A percentile compares a stretch with the other conserved stretches of the same genome.
Evolutionary conservation across 768 basidiomycete genomes (phyloP).

Genomic region (Trametes cubensis): DNA sequence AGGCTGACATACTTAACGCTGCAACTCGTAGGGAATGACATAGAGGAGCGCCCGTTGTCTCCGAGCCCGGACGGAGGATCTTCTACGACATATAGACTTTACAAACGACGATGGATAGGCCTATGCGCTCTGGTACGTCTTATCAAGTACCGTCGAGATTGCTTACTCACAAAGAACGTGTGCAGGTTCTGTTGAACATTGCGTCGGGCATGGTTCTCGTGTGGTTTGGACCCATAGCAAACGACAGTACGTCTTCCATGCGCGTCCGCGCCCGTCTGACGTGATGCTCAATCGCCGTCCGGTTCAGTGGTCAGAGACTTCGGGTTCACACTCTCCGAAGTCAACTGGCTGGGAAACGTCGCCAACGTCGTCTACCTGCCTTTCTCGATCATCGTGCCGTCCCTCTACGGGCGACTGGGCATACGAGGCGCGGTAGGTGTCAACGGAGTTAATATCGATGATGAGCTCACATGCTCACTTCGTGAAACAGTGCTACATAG

Average conservation of each 20-base stretch:
- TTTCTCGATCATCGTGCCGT: constrained; percentile 59
- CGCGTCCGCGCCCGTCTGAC: not conserved
- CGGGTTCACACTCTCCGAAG: constrained; percentile 65
- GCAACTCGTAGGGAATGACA: not conserved
- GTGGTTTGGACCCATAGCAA: constrained; percentile 87
- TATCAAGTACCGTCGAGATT: not conserved
- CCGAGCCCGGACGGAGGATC: constrained; percentile 2
- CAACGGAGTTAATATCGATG: not conserved
- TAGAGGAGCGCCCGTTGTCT: constrained; percentile 1
- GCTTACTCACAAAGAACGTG: not conserved
- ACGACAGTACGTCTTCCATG: constrained; percentile 49
- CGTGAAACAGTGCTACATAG: constrained; percentile 60
- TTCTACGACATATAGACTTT: constrained; percentile 54
- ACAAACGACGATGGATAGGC: constrained; percentile 70
- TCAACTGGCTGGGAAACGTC: constrained; percentile 83
- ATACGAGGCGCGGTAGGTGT: constrained; percentile 61
- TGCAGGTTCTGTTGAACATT: constrained; percentile 64
- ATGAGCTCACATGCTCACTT: not conserved
- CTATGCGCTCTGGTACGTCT: constrained; percentile 59
- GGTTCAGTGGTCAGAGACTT: constrained; percentile 61
- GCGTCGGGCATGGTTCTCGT: constrained; percentile 69
- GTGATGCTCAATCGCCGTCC: not conserved
- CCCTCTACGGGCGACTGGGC: constrained; percentile 59
- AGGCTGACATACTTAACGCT: not conserved
- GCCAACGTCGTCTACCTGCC: constrained; percentile 65